Base-by-base conservation (phyloP, 139 green algal genomes). In the Chlamydomonas asymmetrica region DNA sequence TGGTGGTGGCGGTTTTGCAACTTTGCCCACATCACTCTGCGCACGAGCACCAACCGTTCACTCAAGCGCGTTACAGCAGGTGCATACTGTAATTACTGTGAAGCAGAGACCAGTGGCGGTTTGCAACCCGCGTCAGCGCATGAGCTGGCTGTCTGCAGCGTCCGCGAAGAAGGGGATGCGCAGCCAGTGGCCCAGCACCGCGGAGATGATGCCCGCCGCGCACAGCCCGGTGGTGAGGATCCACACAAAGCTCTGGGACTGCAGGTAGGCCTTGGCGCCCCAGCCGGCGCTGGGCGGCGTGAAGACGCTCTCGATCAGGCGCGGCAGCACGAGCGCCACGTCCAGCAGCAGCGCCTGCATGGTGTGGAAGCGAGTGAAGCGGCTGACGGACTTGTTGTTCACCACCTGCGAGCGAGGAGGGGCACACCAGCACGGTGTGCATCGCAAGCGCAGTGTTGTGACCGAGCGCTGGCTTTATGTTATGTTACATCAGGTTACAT, bases 281-380 rank as follows among this genome's bases (percentile, higher is more conserved):
- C 71, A 85, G 43, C 85, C 82, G 2, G 52, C 35, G 2, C 63
- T 82, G 16, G 84, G 84, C 8, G 80, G 76, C 31, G 74, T 75
- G 29, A 88, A 34, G 20, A 85, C 60, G 16, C 63, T 80, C 78
- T 91, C 86, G 48, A 85, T 43, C 29, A 90, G 76, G 8, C 86
- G 76, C 3, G 86, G 86, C 38, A 91, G 68, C 31, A 87, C 79
- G 4, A 91, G 75, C 29, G 83, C n/a, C 52, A 91, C 87, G 65
- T 91, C 86, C 8, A 91, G 68, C 43, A 91, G 80, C 35, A 91
- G 80, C 7, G 86, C 86, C 62, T 87, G 82, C 68, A 86, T 84
- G n/a, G 75, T 80, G 56, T 81, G 83, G 76, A 86, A 84, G 37
- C 82, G 75, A 39, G 85, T 80, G 66, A 88, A 91, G 18, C 86